Conservation (phyloP, 1,284 basidiomycete species). For the Malassezia restricta region DNA sequence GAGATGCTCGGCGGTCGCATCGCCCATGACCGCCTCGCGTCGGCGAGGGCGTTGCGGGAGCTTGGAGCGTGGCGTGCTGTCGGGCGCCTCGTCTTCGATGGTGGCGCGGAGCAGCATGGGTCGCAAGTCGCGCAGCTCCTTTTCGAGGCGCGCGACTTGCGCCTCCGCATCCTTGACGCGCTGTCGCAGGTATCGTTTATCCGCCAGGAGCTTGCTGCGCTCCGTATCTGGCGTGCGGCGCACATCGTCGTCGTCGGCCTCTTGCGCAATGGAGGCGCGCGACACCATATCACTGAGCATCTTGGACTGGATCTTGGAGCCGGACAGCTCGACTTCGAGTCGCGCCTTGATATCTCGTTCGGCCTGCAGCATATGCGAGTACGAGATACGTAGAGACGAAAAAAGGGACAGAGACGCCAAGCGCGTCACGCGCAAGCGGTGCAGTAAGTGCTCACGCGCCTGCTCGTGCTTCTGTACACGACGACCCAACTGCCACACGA, state of each 20-base stretch:
- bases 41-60: slow-evolving; percentile 18
- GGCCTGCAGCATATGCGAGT: slow-evolving; percentile 29
- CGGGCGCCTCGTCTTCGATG: slow-evolving; percentile 11
- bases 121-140: slow-evolving; percentile 34
- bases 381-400: slow-evolving; percentile 31
- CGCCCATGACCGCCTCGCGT: slow-evolving; percentile 44
- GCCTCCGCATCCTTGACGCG: slow-evolving; percentile 39
- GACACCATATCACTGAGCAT: slow-evolving; percentile 38
- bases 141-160: slow-evolving; percentile 37
- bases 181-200: slow-evolving; percentile 38
- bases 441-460: slow-evolving; percentile 2
- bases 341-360: slow-evolving; percentile 30
- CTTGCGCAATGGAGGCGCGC: slow-evolving; percentile 24
- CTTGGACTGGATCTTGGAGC: slow-evolving; percentile 34
- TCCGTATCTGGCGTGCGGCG: slow-evolving; percentile 24
- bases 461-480: slow-evolving; percentile 8
- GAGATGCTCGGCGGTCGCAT: slow-evolving; percentile 48
- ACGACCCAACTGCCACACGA: background rate
- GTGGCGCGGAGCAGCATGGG: slow-evolving; percentile 34
- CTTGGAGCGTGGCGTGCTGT: background rate
- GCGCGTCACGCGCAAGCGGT: slow-evolving; percentile 19
- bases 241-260: background rate
- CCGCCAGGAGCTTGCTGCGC: slow-evolving; percentile 39
- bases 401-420: slow-evolving; percentile 38
- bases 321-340: slow-evolving; percentile 39